Evolutionary conservation across 345 rosid genomes (phyloP), one percentile per base, ranked within the genome.

Genomic region (Brassica incana): DNA sequence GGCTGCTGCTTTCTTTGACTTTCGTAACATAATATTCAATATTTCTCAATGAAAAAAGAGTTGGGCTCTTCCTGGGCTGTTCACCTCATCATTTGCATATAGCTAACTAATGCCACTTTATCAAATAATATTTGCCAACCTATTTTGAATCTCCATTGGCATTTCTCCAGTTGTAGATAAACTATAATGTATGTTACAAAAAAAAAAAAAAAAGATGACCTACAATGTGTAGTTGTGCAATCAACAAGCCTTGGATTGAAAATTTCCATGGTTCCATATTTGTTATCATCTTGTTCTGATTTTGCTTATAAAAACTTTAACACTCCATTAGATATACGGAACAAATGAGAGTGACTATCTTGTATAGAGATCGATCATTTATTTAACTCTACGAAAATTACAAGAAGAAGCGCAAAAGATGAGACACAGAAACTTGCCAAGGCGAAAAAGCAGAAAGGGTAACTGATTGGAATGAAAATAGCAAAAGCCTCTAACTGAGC

Each of bases 401-500:
- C 58, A 52, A 52, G 56, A 12, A 58, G 25, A 58, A 59, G 3
- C 4, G 45, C 16, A 30, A 20, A 77, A 48, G 27, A 61, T 14
- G 50, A 63, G 59, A 29, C 12, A 77, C 29, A 62, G 18, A n/a
- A 64, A 54, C n/a, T 54, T 35, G 43, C 66, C 32, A 54, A 12
- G 18, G 73, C 30, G 12, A 20, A 20, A 23, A 33, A 4, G 3
- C 36, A 9, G 48, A 4, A 5, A n/a, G 18, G 58, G 58, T n/a
- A 8, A 3, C 9, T 8, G n/a, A 5, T 56, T 38, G 0, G 6
- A 66, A n/a, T 30, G 68, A 20, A 78, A 66, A 40, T 8, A 56
- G 23, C 32, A 35, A 74, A 70, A 64, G 67, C 29, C 72, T 80
- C 83, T 80, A 80, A 30, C 0, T 68, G 48, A 68, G 38, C 62